A percentile compares a stretch with the other conserved stretches of the same genome.
Conservation (phyloP, 1,139 yeast genomes). For the Geotrichum australiense region DNA sequence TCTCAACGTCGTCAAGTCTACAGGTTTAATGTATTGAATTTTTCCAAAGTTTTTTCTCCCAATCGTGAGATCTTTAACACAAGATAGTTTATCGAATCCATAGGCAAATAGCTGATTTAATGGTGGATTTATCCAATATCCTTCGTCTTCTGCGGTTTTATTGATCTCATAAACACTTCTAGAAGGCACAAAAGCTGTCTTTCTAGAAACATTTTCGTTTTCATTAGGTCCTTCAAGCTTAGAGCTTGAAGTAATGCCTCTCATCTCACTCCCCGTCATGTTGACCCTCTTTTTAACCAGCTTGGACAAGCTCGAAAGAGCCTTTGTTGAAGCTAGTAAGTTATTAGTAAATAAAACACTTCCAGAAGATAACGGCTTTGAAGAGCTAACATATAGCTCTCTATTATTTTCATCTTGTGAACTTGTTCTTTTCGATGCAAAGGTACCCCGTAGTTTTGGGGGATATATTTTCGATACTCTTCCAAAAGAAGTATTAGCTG, state of each 20-base stretch:
- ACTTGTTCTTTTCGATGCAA: not conserved
- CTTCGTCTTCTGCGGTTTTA: constrained; percentile 35
- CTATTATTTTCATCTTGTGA: constrained; percentile 4
- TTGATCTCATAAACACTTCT: constrained; percentile 21
- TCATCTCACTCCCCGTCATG: not conserved
- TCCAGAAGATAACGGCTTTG: not conserved
- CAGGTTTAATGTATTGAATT: constrained; percentile 63
- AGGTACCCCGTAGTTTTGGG: constrained; percentile 6
- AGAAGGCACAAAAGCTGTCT: not conserved
- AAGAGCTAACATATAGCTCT: constrained; percentile 7
- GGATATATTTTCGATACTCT: not conserved
- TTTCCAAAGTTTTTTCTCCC: constrained; percentile 77
- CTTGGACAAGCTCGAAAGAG: too few species aligned
- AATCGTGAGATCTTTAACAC: constrained; percentile 60
- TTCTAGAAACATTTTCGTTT: too few species aligned
- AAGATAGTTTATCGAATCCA: constrained; percentile 46
- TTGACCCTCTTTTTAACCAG: not conserved
- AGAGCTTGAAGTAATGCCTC: not conserved
- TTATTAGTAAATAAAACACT: not conserved
- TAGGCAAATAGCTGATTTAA: constrained; percentile 46
- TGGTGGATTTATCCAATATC: constrained; percentile 79
- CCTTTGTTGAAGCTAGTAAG: not conserved
- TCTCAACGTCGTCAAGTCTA: constrained; percentile 55
- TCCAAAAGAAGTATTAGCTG: not conserved
- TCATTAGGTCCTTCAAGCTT: constrained; percentile 2